Evolutionary conservation across 495 filamentous ascomycete genomes (phyloP).

Genomic region (Sordaria brevicollis): DNA sequence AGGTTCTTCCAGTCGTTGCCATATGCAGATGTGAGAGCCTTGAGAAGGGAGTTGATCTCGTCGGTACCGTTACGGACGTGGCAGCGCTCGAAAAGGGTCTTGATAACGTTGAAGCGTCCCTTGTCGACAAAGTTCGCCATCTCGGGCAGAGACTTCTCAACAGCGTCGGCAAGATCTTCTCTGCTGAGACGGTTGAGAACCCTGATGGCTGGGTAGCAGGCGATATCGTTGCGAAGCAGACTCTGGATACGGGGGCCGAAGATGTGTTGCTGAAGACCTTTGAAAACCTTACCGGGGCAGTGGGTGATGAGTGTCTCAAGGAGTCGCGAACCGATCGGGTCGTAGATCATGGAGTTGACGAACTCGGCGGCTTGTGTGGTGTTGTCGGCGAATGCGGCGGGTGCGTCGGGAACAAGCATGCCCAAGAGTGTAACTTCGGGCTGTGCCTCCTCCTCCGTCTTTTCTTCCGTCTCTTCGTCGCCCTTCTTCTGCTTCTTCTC

Average conservation of each 20-base stretch:
- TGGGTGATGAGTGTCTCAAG: constrained; percentile 73
- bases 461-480: constrained; percentile 9
- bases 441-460: not conserved
- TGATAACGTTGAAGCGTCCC: constrained; percentile 65
- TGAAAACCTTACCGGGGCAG: constrained; percentile 82
- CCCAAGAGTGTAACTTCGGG: constrained; percentile 20
- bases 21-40: constrained; percentile 48
- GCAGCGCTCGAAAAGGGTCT: constrained; percentile 74
- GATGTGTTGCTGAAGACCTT: constrained; percentile 62
- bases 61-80: constrained; percentile 45
- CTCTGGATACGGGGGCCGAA: constrained; percentile 66
- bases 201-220: constrained; percentile 70
- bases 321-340: constrained; percentile 77
- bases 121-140: constrained; percentile 60
- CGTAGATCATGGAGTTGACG: constrained; percentile 77
- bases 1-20: constrained; percentile 43
- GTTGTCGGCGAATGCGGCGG: constrained; percentile 31
- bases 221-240: constrained; percentile 78
- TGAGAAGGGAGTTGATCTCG: constrained; percentile 50
- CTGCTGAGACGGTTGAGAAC: constrained; percentile 74
- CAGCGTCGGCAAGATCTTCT: constrained; percentile 64
- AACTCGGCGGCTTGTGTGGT: constrained; percentile 45
- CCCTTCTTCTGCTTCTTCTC: constrained; percentile 16
- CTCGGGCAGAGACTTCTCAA: constrained; percentile 56
- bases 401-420: constrained; percentile 33